These are phyloP conservation scores for Marchantia paleacea DNA, from an alignment of 225 moss, liverwort and hornwort species.

Conservation along the genomic window DNA sequence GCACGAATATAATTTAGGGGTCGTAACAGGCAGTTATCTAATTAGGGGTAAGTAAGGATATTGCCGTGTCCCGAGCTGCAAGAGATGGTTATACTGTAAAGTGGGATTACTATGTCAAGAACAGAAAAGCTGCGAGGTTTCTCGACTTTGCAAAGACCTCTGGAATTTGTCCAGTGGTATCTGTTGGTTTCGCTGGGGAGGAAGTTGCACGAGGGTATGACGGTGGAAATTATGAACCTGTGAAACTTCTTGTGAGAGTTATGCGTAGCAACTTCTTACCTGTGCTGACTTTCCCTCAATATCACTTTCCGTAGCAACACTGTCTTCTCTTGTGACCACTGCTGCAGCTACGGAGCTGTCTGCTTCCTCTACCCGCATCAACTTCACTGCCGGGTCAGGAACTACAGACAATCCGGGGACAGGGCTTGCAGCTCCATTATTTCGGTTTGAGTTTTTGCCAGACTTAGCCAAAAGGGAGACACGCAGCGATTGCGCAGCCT, in stretches of 20 bases:
- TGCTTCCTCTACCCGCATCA: slow-evolving; percentile 61
- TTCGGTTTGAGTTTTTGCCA: slow-evolving; percentile 56
- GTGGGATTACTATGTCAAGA: not conserved
- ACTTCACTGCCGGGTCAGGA: slow-evolving; percentile 68
- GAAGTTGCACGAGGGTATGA: slow-evolving; percentile 7
- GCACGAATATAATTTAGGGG: not conserved
- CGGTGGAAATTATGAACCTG: slow-evolving; percentile 4
- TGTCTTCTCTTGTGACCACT: slow-evolving; percentile 51
- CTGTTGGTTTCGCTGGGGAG: not conserved
- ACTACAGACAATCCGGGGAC: slow-evolving; percentile 41
- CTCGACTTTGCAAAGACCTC: not conserved
- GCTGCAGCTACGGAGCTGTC: slow-evolving; percentile 62
- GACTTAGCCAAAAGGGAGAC: slow-evolving; percentile 64
- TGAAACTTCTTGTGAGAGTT: slow-evolving; percentile 6
- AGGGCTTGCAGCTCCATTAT: slow-evolving; percentile 44
- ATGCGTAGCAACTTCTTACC: slow-evolving; percentile 52
- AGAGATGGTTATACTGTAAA: not conserved
- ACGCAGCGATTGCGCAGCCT: slow-evolving; percentile 86
- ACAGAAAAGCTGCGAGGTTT: not conserved
- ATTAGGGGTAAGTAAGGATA: not conserved
- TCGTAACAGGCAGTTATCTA: not conserved
- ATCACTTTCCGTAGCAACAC: slow-evolving; percentile 34
- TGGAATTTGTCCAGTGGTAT: not conserved
- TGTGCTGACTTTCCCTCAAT: slow-evolving; percentile 55
- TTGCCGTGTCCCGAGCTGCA: slow-evolving; percentile 14